Conservation (phyloP, 2,329 filamentous ascomycete species). For the Hypomyces rosellus region DNA sequence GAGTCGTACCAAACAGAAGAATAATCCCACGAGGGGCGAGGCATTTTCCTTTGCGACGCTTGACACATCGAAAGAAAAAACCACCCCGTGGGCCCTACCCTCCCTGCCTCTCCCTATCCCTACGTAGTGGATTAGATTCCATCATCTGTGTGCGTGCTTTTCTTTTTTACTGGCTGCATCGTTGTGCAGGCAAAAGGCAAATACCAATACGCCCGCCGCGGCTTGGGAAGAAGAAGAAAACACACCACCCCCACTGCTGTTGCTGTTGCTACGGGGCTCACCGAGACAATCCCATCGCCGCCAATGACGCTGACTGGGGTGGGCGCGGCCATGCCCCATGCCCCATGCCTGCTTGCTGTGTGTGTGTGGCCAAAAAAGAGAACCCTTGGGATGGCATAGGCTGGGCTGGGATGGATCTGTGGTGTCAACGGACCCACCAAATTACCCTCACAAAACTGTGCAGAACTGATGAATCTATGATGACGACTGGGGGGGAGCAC, state of each 20-base stretch:
- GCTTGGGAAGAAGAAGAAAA: too few species aligned
- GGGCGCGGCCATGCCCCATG: too few species aligned
- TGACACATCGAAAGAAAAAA: constrained; percentile 18
- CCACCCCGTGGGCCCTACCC: too few species aligned
- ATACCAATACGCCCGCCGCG: too few species aligned
- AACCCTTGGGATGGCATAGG: too few species aligned
- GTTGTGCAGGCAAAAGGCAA: too few species aligned
- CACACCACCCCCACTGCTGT: too few species aligned
- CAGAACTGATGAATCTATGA: neutral
- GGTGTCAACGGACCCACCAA: constrained; percentile 3
- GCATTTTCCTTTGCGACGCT: neutral
- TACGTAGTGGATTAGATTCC: constrained; percentile 1
- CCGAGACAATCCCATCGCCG: neutral
- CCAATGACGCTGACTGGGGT: neutral
- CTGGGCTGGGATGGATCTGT: neutral
- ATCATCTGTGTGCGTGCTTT: neutral
- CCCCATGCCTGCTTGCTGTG: too few species aligned
- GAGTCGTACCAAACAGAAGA: too few species aligned
- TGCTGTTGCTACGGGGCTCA: constrained; percentile 5
- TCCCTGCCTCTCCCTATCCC: too few species aligned
- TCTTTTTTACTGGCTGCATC: too few species aligned
- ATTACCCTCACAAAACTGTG: constrained; percentile 7
- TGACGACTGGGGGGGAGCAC: neutral
- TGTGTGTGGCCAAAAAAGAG: neutral
- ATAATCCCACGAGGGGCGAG: too few species aligned